These are phyloP conservation scores for Mucor circinelloides DNA, from an alignment of 371 early-diverging fungal genomes.

Conservation along the genomic window DNA sequence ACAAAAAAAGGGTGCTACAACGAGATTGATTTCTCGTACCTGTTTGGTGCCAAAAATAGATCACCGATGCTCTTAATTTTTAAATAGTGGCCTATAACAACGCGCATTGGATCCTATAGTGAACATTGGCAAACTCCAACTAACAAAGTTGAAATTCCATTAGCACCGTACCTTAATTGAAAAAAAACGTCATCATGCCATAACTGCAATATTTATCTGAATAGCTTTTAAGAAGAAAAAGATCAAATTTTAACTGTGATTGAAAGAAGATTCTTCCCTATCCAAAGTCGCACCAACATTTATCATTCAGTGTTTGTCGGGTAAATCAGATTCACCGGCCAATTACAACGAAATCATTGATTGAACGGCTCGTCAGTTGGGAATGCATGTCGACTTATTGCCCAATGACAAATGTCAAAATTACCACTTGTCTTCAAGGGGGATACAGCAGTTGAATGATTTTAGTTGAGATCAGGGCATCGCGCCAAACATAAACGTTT, in stretches of 20 bases:
- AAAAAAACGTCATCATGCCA: neutral
- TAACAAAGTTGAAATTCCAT: neutral
- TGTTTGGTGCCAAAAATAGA: constrained; percentile 8
- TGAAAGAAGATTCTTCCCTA: neutral
- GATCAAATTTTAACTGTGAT: neutral
- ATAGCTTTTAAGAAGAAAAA: neutral
- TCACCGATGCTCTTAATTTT: neutral
- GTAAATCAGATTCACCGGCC: constrained; percentile 1
- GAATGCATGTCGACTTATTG: neutral
- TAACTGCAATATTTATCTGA: neutral
- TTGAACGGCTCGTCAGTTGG: neutral
- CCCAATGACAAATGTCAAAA: neutral
- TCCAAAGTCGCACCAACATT: constrained; percentile 1
- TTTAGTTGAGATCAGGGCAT: neutral
- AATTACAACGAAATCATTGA: neutral
- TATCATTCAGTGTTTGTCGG: neutral
- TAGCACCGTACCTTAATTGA: neutral
- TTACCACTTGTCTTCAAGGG: neutral
- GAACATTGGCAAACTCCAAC: neutral
- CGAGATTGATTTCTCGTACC: constrained; percentile 22
- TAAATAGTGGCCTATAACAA: constrained; percentile 1
- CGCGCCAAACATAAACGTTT: neutral
- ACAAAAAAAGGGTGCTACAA: constrained; percentile 27
- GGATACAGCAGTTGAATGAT: neutral
- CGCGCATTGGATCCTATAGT: neutral